phyloP scores from a whole-genome alignment of 2,329 filamentous ascomycete genomes.

The Metarhizium anisopliae region DNA sequence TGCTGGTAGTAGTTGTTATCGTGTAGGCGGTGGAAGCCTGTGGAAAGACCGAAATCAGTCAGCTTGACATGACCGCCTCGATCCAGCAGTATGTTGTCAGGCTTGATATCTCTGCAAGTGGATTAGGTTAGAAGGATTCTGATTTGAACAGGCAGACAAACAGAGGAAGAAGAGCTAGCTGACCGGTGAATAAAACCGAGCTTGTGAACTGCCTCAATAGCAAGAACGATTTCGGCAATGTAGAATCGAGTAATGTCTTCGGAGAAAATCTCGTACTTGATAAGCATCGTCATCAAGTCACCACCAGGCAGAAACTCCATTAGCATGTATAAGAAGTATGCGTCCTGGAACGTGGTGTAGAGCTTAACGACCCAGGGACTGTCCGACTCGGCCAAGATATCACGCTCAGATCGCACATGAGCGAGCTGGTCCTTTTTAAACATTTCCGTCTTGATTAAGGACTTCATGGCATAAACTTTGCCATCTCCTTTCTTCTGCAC shows the following conservation, averaged over 20 bases:
- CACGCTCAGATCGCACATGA: constrained; percentile 93
- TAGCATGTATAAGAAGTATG: constrained; percentile 93
- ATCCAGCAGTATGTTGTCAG: constrained; percentile 95
- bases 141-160: not conserved
- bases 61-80: constrained; percentile 95
- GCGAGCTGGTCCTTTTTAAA: constrained; percentile 98
- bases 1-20: constrained; percentile 98
- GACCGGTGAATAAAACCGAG: constrained; percentile 97
- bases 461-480: constrained; percentile 98
- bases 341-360: constrained; percentile 95
- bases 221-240: constrained; percentile 94
- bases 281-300: constrained; percentile 99
- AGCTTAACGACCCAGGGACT: constrained; percentile 99
- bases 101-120: constrained; percentile 80
- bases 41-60: constrained; percentile 95
- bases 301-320: constrained; percentile 99
- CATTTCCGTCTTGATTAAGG: constrained; percentile 97
- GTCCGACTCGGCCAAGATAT: constrained; percentile 97
- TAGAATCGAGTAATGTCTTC: constrained; percentile 99
- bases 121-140: not conserved
- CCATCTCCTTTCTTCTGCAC: constrained; percentile 94
- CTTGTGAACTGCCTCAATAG: constrained; percentile 98
- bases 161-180: constrained; percentile 17
- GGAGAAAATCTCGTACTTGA: constrained; percentile 99
- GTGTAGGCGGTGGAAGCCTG: constrained; percentile 94